Evolutionary conservation across 306 rosid species (phyloP).

Genomic region (Trifolium dubium): DNA sequence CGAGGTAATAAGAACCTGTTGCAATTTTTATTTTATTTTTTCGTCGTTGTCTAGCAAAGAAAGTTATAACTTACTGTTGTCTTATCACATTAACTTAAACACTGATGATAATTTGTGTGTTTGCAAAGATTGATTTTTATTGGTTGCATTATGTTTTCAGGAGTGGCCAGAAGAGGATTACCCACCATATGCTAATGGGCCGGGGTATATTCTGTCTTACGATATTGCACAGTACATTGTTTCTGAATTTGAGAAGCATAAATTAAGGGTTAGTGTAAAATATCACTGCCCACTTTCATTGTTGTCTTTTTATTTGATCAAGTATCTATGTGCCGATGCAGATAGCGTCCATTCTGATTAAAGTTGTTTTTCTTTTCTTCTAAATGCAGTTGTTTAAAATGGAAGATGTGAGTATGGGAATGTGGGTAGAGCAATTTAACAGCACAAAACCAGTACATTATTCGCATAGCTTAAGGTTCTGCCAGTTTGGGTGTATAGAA

Average conservation of each 20-base stretch:
- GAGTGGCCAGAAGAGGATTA: conserved; percentile 91
- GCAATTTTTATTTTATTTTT: conserved; percentile 2
- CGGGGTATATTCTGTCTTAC: conserved; percentile 79
- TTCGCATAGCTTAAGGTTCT: conserved; percentile 70
- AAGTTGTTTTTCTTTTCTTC: conserved; percentile 11
- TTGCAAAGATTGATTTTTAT: conserved; percentile 29
- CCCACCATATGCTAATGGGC: conserved; percentile 95
- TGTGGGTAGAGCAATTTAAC: conserved; percentile 91
- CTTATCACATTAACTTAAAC: conserved; percentile 15
- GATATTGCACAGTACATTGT: conserved; percentile 65
- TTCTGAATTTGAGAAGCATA: conserved; percentile 67
- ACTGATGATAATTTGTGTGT: conserved; percentile 2
- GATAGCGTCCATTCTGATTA: neutral
- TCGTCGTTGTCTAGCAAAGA: neutral
- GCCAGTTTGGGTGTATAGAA: conserved; percentile 90
- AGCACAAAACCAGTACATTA: conserved; percentile 63
- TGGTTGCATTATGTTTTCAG: conserved; percentile 51
- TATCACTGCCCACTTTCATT: neutral
- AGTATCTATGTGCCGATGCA: conserved; percentile 6
- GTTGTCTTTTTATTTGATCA: conserved; percentile 4
- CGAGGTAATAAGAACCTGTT: conserved; percentile 60
- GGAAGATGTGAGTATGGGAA: conserved; percentile 98
- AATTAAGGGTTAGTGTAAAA: conserved; percentile 64
- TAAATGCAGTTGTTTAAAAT: conserved; percentile 79
- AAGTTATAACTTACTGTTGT: conserved; percentile 10